phyloP scores from a whole-genome alignment of 306 rosid species.

The Casuarina cunninghamiana region DNA sequence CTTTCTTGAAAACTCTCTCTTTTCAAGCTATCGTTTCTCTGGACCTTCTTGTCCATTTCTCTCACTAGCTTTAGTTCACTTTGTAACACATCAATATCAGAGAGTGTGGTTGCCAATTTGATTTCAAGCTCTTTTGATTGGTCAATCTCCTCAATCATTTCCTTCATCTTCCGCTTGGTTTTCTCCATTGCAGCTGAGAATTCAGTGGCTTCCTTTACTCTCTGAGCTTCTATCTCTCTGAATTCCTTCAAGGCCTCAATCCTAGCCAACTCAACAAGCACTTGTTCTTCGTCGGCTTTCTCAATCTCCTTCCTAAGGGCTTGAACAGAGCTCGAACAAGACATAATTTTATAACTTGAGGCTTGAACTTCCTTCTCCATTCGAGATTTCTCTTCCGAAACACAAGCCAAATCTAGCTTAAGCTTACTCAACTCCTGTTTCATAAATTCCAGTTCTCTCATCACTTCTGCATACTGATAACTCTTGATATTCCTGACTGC shows the following conservation, averaged over 20 bases:
- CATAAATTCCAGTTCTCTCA: conserved; percentile 65
- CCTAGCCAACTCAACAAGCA: conserved; percentile 76
- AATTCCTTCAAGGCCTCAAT: conserved; percentile 83
- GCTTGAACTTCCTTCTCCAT: conserved; percentile 54
- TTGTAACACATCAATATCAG: conserved; percentile 64
- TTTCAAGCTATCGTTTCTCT: conserved; percentile 38
- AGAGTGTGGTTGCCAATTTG: conserved; percentile 55
- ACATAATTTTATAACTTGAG: conserved; percentile 38
- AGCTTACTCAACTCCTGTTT: conserved; percentile 69
- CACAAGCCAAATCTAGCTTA: conserved; percentile 70
- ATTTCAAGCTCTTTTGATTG: conserved; percentile 60
- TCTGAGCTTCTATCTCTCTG: conserved; percentile 49
- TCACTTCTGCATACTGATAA: conserved; percentile 45
- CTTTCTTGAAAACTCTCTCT: conserved; percentile 27
- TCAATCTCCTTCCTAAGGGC: conserved; percentile 62
- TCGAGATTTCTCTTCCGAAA: conserved; percentile 50
- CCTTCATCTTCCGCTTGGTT: conserved; percentile 42
- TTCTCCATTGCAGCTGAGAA: conserved; percentile 44
- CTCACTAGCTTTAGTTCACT: conserved; percentile 53
- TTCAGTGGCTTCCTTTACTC: conserved; percentile 52
- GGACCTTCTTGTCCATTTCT: conserved; percentile 42
- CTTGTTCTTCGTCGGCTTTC: conserved; percentile 74
- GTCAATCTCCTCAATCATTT: conserved; percentile 47
- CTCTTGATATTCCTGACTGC: conserved; percentile 30
- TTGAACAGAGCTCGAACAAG: conserved; percentile 42